Evolutionary conservation across 73 alveolate genomes (phyloP).

Genomic region (Diophrys sp.): DNA sequence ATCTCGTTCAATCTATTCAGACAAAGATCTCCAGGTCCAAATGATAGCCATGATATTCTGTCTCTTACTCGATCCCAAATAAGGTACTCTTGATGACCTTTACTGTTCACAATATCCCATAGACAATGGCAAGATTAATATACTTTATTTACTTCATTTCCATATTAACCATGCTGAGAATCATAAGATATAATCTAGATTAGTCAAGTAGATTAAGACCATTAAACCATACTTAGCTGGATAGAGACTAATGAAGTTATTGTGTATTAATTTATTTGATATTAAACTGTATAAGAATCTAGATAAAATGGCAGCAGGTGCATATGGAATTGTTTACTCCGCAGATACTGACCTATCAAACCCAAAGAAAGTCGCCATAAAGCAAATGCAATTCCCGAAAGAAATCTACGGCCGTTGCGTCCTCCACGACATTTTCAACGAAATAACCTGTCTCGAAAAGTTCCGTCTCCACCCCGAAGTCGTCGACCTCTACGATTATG

Average conservation of each 20-base stretch:
- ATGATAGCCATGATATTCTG: constrained; percentile 82
- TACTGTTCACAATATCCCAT: constrained; percentile 95
- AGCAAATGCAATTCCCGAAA: constrained; percentile 88
- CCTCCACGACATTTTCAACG: constrained; percentile 94
- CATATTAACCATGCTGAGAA: constrained; percentile 91
- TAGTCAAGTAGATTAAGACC: neutral
- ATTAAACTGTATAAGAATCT: constrained; percentile 78
- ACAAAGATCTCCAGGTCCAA: constrained; percentile 92
- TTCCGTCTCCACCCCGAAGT: constrained; percentile 89
- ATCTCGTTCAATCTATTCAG: constrained; percentile 93
- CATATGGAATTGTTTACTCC: constrained; percentile 94
- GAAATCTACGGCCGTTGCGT: constrained; percentile 94
- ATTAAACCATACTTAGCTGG: constrained; percentile 70
- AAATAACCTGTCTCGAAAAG: constrained; percentile 93
- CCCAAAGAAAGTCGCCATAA: constrained; percentile 94
- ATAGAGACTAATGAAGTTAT: constrained; percentile 87
- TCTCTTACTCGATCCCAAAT: constrained; percentile 88
- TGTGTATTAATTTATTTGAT: constrained; percentile 84
- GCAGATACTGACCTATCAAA: constrained; percentile 83
- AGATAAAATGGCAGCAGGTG: constrained; percentile 94
- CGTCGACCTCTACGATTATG: constrained; percentile 97
- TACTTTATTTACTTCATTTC: constrained; percentile 88
- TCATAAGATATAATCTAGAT: constrained; percentile 69
- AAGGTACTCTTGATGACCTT: constrained; percentile 96
- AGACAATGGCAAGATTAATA: constrained; percentile 89